phyloP scores from a whole-genome alignment of 2,329 filamentous ascomycete genomes.

The Aspergillus uvarum region DNA sequence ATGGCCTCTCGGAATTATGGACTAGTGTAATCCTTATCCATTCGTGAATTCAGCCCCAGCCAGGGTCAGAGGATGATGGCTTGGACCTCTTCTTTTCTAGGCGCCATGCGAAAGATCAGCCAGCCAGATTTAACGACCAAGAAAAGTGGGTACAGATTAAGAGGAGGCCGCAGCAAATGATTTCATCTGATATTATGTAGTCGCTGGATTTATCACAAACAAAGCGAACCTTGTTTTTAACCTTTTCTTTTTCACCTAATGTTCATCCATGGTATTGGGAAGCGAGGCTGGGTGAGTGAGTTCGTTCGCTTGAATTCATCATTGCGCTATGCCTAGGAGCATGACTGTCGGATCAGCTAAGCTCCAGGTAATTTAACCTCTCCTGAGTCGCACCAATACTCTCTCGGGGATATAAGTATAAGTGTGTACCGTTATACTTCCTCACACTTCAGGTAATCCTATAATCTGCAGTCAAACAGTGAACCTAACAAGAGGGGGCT shows the following conservation, averaged over 20 bases:
- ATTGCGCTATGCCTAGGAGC: not conserved
- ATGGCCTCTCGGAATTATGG: not conserved
- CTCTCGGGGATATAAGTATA: not conserved
- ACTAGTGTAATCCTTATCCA: not conserved
- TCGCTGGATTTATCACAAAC: slow-evolving; percentile 12
- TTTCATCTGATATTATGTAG: slow-evolving; percentile 8
- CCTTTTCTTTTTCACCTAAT: slow-evolving; percentile 23
- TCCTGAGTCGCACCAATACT: not conserved
- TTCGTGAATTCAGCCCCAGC: not conserved
- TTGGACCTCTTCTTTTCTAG: slow-evolving; percentile 10
- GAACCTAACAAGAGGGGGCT: not conserved
- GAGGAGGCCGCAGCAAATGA: slow-evolving; percentile 12
- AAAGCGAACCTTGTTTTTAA: slow-evolving; percentile 20
- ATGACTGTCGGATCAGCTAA: not conserved
- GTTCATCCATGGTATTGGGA: slow-evolving; percentile 22
- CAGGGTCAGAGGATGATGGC: slow-evolving; percentile 8
- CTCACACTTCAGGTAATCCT: not conserved
- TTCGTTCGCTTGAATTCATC: not conserved
- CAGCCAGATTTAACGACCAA: slow-evolving; percentile 2
- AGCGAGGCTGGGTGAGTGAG: slow-evolving; percentile 4
- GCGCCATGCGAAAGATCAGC: slow-evolving; percentile 14
- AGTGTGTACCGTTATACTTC: not conserved
- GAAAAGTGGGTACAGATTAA: slow-evolving; percentile 8
- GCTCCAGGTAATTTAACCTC: not conserved
- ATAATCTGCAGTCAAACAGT: not conserved